These are phyloP conservation scores for Aspergillus panamensis DNA, from an alignment of 495 filamentous ascomycete genomes.

Conservation along the genomic window DNA sequence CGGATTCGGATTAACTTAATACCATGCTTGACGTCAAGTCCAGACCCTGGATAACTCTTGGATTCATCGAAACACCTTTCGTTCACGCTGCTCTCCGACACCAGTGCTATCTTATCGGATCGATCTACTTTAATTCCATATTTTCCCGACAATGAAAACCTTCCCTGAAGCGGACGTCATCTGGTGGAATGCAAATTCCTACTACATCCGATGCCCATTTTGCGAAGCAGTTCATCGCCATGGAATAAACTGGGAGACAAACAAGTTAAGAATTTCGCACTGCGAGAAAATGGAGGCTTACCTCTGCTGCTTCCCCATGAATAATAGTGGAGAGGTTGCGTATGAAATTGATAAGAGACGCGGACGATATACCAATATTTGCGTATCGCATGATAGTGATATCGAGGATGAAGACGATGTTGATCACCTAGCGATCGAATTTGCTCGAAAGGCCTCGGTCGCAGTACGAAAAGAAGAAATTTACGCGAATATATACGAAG, in stretches of 20 bases:
- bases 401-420: conserved; percentile 8
- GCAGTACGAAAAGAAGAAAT: conserved; percentile 13
- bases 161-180: conserved; percentile 17
- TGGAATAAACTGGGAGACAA: conserved; percentile 7
- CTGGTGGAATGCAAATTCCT: conserved; percentile 15
- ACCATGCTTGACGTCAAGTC: no score
- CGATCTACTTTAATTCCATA: conserved; percentile 4
- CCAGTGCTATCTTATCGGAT: neutral
- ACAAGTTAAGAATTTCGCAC: conserved; percentile 11
- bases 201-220: conserved; percentile 18
- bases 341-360: conserved; percentile 22
- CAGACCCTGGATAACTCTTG: no score
- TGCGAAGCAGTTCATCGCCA: conserved; percentile 18
- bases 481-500: conserved; percentile 11
- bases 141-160: conserved; percentile 10
- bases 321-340: conserved; percentile 9
- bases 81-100: conserved; percentile 3
- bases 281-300: conserved; percentile 16
- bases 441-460: conserved; percentile 8
- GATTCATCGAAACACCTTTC: no score
- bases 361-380: conserved; percentile 17
- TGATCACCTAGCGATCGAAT: conserved; percentile 10
- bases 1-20: no score
- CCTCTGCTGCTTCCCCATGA: conserved; percentile 16
- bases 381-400: conserved; percentile 5